A percentile compares a stretch with the other conserved stretches of the same genome.
Evolutionary conservation across 2,329 filamentous ascomycete genomes (phyloP).

Genomic region (Trichophyton schoenleinii): DNA sequence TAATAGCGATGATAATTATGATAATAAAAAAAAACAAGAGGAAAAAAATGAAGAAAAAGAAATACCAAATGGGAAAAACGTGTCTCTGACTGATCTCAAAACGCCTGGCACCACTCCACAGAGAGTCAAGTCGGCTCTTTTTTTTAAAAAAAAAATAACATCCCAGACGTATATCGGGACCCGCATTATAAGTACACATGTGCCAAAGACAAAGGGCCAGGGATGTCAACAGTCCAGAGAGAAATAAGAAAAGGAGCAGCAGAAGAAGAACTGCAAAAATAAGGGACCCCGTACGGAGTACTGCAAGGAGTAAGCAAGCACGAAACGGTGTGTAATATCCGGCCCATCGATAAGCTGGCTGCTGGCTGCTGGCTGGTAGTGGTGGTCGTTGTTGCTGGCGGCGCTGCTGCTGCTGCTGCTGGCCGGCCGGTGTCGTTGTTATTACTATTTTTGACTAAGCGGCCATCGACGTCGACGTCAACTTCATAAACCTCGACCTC

Average conservation of each 20-base stretch:
- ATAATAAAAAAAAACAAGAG: too few relatives aligned
- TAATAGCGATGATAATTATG: too few relatives aligned
- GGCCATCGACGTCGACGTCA: neutral
- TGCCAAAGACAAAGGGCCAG: neutral
- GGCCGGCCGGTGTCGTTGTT: neutral
- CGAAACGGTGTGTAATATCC: slow-evolving; percentile 4
- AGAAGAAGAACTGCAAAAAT: too few relatives aligned
- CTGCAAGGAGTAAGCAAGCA: neutral
- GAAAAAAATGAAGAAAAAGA: too few relatives aligned
- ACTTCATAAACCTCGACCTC: neutral
- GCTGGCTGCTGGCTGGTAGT: too few relatives aligned
- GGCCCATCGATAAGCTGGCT: neutral
- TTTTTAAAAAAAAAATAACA: neutral
- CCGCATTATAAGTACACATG: neutral
- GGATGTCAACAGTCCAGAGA: neutral
- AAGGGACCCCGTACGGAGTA: neutral
- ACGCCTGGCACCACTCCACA: neutral
- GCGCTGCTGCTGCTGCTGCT: too few relatives aligned
- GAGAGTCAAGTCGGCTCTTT: neutral
- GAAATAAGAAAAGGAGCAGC: neutral
- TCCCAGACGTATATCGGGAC: neutral
- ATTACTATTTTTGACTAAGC: neutral
- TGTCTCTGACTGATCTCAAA: slow-evolving; percentile 1
- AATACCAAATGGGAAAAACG: neutral
- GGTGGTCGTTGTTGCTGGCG: neutral